phyloP scores from a whole-genome alignment of 306 rosid genomes.

The Cicer chorassanicum region DNA sequence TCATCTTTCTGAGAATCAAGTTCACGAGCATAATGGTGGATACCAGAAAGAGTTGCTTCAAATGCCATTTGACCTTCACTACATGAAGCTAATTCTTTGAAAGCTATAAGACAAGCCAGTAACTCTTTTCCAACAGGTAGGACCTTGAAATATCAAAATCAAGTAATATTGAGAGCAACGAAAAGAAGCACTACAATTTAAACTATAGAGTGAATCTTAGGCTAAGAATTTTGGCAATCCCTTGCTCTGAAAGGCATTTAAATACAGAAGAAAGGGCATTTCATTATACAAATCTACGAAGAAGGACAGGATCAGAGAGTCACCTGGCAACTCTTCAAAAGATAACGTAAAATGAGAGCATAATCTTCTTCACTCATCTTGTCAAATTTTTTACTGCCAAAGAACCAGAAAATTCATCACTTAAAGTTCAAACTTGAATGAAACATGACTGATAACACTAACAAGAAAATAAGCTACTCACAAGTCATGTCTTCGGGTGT shows the following conservation, averaged over 20 bases:
- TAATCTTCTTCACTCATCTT: conserved; percentile 62
- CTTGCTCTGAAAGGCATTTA: conserved; percentile 4
- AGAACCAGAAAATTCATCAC: conserved; percentile 36
- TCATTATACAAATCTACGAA: conserved; percentile 35
- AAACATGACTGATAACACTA: not conserved
- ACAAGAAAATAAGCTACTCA: conserved; percentile 55
- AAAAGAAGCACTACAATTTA: conserved; percentile 27
- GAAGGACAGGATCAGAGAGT: conserved; percentile 44
- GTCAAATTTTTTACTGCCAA: conserved; percentile 60
- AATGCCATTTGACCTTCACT: conserved; percentile 73
- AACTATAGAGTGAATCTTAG: conserved; percentile 10
- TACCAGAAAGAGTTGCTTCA: conserved; percentile 51
- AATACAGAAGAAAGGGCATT: conserved; percentile 28
- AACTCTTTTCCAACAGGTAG: conserved; percentile 90
- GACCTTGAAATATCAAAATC: conserved; percentile 62
- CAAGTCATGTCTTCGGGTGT: conserved; percentile 57
- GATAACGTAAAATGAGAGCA: conserved; percentile 57
- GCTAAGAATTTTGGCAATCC: conserved; percentile 26
- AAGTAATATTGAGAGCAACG: conserved; percentile 39
- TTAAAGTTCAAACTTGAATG: conserved; percentile 32
- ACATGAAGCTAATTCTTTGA: conserved; percentile 73
- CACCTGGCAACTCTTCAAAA: conserved; percentile 85
- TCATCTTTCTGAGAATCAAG: conserved; percentile 57
- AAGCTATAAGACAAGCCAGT: conserved; percentile 77
- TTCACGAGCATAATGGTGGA: conserved; percentile 50